A percentile compares a stretch with the other conserved stretches of the same genome.
These are phyloP conservation scores for Paracoccidioides lutzii DNA, from an alignment of 2,329 filamentous ascomycete species.

Conservation along the genomic window DNA sequence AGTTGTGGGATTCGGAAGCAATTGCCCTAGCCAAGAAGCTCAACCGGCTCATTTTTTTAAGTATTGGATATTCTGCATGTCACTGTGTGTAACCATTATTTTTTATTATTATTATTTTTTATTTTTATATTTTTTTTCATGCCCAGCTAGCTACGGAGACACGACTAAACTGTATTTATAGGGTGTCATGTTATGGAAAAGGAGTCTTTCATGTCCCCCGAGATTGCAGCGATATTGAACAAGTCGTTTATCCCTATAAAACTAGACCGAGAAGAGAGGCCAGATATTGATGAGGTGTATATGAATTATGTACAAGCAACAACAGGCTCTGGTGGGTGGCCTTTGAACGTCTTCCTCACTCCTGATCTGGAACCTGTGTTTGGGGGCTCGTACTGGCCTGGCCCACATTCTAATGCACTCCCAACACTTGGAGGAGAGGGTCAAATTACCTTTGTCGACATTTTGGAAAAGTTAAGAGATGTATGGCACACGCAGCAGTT, in stretches of 20 bases:
- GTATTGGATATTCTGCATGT: constrained; percentile 89
- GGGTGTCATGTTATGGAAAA: constrained; percentile 84
- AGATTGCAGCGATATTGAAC: constrained; percentile 74
- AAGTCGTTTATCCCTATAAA: constrained; percentile 80
- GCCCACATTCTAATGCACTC: constrained; percentile 48
- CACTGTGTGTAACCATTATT: constrained; percentile 53
- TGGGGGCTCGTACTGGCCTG: constrained; percentile 91
- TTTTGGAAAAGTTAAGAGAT: constrained; percentile 62
- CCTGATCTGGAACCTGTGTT: constrained; percentile 88
- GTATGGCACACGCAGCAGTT: constrained; percentile 74
- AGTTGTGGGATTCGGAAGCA: constrained; percentile 68
- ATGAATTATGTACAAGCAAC: constrained; percentile 98
- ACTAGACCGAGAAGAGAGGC: constrained; percentile 84
- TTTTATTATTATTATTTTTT: too few relatives aligned
- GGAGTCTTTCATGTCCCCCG: constrained; percentile 75
- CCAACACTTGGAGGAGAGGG: constrained; percentile 34
- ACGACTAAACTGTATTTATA: constrained; percentile 21
- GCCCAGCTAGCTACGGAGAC: too few relatives aligned
- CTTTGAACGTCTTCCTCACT: constrained; percentile 90
- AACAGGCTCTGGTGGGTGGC: constrained; percentile 83
- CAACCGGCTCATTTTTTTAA: constrained; percentile 83
- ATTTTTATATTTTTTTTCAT: too few relatives aligned
- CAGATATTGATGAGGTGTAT: constrained; percentile 88
- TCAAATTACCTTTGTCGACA: constrained; percentile 66
- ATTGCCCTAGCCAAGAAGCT: constrained; percentile 63